Evolutionary conservation across 2,329 filamentous ascomycete genomes (phyloP).

Genomic region (Penicillium sp.): DNA sequence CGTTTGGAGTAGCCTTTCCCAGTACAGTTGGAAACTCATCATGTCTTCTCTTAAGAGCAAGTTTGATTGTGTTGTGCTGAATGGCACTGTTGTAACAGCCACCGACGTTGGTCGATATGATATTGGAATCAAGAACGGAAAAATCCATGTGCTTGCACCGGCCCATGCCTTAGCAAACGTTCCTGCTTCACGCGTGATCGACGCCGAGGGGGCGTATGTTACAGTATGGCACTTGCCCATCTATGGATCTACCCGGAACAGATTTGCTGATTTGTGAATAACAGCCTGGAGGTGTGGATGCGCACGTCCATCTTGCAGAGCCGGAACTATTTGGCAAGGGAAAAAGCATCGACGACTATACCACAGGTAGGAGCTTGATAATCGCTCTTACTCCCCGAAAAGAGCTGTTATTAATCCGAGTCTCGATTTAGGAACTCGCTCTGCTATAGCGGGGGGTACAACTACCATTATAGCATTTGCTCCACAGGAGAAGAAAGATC

Average conservation of each 20-base stretch:
- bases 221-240: slow-evolving; percentile 12
- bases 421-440: slow-evolving; percentile 48
- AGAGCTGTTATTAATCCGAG: slow-evolving; percentile 28
- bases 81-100: background rate
- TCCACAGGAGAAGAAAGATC: slow-evolving; percentile 39
- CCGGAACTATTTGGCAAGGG: background rate
- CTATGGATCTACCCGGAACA: background rate
- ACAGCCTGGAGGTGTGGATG: slow-evolving; percentile 48
- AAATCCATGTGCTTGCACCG: slow-evolving; percentile 6
- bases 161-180: background rate
- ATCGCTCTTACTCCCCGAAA: slow-evolving; percentile 13
- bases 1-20: background rate
- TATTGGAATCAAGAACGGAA: slow-evolving; percentile 15
- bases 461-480: slow-evolving; percentile 61
- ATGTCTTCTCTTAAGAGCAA: background rate
- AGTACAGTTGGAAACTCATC: background rate
- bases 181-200: slow-evolving; percentile 3
- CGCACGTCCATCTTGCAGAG: slow-evolving; percentile 47
- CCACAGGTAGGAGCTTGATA: slow-evolving; percentile 16
- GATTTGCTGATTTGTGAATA: slow-evolving; percentile 9
- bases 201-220: slow-evolving; percentile 9
- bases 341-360: background rate
- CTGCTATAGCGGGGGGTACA: slow-evolving; percentile 58
- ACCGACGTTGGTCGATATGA: slow-evolving; percentile 3
- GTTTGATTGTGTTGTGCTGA: background rate